phyloP scores from a whole-genome alignment of 208 protist species.

The Acanthamoeba royreba region DNA sequence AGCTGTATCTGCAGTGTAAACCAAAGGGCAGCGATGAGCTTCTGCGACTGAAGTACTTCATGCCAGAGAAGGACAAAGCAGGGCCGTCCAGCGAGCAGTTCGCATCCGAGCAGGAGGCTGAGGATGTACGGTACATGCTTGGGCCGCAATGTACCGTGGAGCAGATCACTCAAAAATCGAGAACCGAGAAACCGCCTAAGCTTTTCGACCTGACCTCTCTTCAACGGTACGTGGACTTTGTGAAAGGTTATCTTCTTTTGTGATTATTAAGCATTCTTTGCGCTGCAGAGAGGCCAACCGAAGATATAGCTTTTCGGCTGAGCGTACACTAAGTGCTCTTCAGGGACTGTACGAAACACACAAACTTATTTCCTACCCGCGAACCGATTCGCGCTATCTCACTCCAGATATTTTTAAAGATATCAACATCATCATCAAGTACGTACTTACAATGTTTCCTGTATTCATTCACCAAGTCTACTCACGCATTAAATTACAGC shows the following conservation, averaged over 20 bases:
- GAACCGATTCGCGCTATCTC: constrained; percentile 14
- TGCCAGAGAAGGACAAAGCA: not conserved
- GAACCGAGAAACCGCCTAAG: constrained; percentile 23
- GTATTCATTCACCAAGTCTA: not conserved
- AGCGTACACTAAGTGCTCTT: not conserved
- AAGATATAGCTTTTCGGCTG: not conserved
- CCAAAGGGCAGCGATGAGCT: not conserved
- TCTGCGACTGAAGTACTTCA: constrained; percentile 30
- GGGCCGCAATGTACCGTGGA: not conserved
- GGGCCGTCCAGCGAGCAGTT: not conserved
- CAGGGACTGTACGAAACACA: constrained; percentile 36
- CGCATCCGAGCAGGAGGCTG: not conserved
- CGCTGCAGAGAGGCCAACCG: not conserved
- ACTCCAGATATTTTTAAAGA: not conserved
- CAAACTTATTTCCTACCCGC: constrained; percentile 43
- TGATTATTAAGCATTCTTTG: not conserved
- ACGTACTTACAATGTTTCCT: not conserved
- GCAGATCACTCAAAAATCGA: not conserved
- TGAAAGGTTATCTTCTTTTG: not conserved
- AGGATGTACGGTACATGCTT: not conserved
- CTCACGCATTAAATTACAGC: not conserved
- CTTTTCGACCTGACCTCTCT: constrained; percentile 35
- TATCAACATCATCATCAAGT: not conserved
- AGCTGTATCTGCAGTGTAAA: not conserved
- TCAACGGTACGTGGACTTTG: not conserved